Percentiles rank a stretch among this genome's conserved stretches.
These are phyloP conservation scores for Xenosphaeropsis pyriputrescens DNA, from an alignment of 2,329 filamentous ascomycete genomes.

Conservation along the genomic window DNA sequence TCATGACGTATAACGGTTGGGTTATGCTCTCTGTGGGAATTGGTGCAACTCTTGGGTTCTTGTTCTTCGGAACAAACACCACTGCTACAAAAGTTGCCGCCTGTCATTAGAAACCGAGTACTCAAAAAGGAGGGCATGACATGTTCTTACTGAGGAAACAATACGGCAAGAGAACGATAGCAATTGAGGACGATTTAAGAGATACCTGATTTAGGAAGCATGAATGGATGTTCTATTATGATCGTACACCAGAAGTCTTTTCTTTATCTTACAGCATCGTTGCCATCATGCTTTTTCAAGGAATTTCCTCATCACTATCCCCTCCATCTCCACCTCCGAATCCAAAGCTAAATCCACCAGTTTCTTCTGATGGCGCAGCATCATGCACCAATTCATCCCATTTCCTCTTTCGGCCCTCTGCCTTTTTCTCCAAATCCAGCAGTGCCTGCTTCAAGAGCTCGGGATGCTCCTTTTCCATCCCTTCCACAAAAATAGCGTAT, in stretches of 20 bases:
- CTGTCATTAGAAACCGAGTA: conserved; percentile 51
- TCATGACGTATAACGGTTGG: conserved; percentile 99
- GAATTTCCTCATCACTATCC: conserved; percentile 32
- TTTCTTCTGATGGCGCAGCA: conserved; percentile 24
- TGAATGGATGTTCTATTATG: too few species aligned
- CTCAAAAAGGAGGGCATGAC: not conserved
- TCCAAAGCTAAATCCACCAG: conserved; percentile 46
- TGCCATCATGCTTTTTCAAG: conserved; percentile 6
- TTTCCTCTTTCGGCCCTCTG: conserved; percentile 57
- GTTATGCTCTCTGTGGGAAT: conserved; percentile 86
- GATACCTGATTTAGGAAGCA: too few species aligned
- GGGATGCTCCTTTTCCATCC: conserved; percentile 48
- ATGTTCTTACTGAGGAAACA: too few species aligned
- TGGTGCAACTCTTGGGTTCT: conserved; percentile 78
- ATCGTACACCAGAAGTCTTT: too few species aligned
- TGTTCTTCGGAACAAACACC: conserved; percentile 60
- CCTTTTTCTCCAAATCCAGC: conserved; percentile 46
- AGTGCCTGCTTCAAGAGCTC: conserved; percentile 53
- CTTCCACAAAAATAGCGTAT: conserved; percentile 59
- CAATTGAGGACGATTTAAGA: too few species aligned
- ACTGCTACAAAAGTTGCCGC: conserved; percentile 73
- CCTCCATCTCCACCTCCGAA: conserved; percentile 32
- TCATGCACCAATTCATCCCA: conserved; percentile 68
- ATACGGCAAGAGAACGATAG: too few species aligned
- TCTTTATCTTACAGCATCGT: too few species aligned